Evolutionary conservation across 352 stramenopile species (phyloP).

Genomic region (Globisporangium camurandrum): DNA sequence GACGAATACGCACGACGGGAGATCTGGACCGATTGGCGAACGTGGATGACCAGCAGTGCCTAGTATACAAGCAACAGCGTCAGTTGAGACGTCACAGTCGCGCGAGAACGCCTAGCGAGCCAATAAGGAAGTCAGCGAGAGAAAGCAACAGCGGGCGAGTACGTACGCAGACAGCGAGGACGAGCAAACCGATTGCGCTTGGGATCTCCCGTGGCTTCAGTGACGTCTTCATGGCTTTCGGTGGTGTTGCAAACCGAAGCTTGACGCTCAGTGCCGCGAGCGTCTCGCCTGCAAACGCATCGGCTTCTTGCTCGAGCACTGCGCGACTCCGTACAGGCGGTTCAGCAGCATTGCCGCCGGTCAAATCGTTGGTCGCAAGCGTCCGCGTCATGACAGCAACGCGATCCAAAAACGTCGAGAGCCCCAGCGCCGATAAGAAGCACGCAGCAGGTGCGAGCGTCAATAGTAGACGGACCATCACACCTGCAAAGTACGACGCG

Average conservation of each 20-base stretch:
- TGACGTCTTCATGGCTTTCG: constrained; percentile 5
- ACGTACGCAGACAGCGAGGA: constrained; percentile 53
- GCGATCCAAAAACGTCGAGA: constrained; percentile 55
- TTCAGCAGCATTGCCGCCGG: constrained; percentile 1
- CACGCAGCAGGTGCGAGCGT: constrained; percentile 87
- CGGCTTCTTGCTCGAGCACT: no score
- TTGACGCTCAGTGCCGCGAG: constrained; percentile 20
- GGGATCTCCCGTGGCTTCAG: constrained; percentile 14
- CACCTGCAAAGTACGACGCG: constrained; percentile 89
- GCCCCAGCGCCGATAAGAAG: constrained; percentile 81
- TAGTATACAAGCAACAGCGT: constrained; percentile 11
- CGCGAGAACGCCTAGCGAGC: constrained; percentile 1
- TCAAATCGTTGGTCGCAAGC: constrained; percentile 6
- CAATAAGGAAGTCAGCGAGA: no score
- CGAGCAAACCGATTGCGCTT: constrained; percentile 26
- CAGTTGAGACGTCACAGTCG: background rate
- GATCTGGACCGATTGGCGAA: constrained; percentile 50
- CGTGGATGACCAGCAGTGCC: constrained; percentile 63
- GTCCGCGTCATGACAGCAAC: constrained; percentile 18
- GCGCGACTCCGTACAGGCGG: no score
- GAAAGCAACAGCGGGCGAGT: background rate
- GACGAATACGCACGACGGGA: constrained; percentile 74
- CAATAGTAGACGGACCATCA: constrained; percentile 91
- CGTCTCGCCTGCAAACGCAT: constrained; percentile 18
- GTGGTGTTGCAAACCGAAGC: constrained; percentile 20